Evolutionary conservation across 2,329 filamentous ascomycete genomes (phyloP).

Genomic region (Thielaviopsis euricoi): DNA sequence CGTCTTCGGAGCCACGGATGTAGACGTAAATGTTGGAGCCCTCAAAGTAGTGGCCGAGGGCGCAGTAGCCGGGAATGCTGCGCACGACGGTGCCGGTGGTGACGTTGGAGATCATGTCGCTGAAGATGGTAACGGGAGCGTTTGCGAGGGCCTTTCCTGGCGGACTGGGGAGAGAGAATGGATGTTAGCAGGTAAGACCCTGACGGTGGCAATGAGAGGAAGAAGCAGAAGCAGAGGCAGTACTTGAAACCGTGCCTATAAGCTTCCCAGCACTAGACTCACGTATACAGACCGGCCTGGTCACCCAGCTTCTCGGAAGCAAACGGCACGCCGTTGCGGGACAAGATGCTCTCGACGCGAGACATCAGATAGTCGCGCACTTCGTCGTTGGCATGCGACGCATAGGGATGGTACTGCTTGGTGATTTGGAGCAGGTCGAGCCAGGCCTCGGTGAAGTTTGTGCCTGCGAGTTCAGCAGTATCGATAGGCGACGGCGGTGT

Average conservation of each 20-base stretch:
- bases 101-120: conserved; percentile 64
- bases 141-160: conserved; percentile 7
- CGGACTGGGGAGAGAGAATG: neutral
- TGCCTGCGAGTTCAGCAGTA: conserved; percentile 37
- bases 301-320: conserved; percentile 21
- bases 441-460: conserved; percentile 81
- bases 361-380: conserved; percentile 60
- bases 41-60: conserved; percentile 62
- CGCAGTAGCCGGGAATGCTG: conserved; percentile 15
- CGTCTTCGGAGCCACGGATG: conserved; percentile 65
- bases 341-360: conserved; percentile 54
- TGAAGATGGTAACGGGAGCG: conserved; percentile 49
- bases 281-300: conserved; percentile 12
- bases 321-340: conserved; percentile 38
- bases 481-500: conserved; percentile 42
- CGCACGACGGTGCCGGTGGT: conserved; percentile 31
- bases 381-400: conserved; percentile 66
- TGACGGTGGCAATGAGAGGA: too few species aligned
- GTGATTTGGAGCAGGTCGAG: conserved; percentile 63
- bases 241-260: too few species aligned
- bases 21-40: conserved; percentile 86
- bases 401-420: conserved; percentile 69
- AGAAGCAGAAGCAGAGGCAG: too few species aligned
- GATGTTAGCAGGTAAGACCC: neutral
- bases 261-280: too few species aligned